Base-by-base conservation (phyloP, 345 rosid genomes). In the Arabis hirsuta region DNA sequence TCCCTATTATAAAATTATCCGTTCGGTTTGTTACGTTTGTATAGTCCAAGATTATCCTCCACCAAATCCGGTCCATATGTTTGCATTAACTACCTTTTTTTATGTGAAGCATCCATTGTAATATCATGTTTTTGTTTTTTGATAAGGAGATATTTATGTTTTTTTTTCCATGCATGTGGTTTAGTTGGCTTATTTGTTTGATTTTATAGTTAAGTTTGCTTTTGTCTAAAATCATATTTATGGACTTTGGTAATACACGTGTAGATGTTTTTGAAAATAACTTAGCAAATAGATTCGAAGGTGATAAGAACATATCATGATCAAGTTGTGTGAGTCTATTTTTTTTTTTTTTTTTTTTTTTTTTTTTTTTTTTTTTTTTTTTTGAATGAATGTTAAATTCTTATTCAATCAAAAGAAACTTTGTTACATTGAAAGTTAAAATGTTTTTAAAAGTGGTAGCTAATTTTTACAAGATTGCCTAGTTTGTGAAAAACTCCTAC, bases 41-140 rank as follows among this genome's bases (percentile, higher is more conserved):
- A 73, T 24, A 34, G 24, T 55, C 16, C 22, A 55, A 45, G 50
- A 67, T 36, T 61, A 13, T 7, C 36, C 61, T 60, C 65, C 74
- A 55, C 65, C 64, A 53, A 62, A 69, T 55, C 59, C 70, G 74
- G 70, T 62, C 70, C 19, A 34, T 61, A 29, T 47, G 62, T 34
- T 32, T 60, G 42, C 62, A 43, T 34, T 67, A 29, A 22, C 26
- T 45, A 8, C 22, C 20, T 71, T 53, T 36, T 32, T 57, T 52
- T 5, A 36, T 36, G 41, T 12, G 59, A 4, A 61, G 16, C 48
- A 60, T 43, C 14, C n/a, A 44, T 46, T 43, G 16, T 26, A 7
- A 19, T 46, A 32, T 29, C 36, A 22, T 73, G 31, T 65, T 38
- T 55, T 27, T 27, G 29, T 27, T 27, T 36, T 36, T 36, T 2